Evolutionary conservation across 768 basidiomycete genomes (phyloP).

Genomic region (Trametes punicea): DNA sequence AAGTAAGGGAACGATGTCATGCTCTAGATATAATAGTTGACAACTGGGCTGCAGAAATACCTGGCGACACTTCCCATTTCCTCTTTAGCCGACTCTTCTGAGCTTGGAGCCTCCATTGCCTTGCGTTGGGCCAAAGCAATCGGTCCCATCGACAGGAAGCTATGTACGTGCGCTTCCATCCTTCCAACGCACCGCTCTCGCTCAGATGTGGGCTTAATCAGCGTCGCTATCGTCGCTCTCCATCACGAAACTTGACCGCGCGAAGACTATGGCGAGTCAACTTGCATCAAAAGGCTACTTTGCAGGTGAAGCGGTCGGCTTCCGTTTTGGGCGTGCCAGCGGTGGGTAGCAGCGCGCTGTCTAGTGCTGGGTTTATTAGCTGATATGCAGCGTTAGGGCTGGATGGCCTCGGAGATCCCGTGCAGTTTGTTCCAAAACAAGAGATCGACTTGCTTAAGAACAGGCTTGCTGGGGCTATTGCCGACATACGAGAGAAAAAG

Average conservation of each 20-base stretch:
- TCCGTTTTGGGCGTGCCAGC: slow-evolving; percentile 64
- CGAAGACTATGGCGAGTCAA: slow-evolving; percentile 79
- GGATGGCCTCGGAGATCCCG: slow-evolving; percentile 3
- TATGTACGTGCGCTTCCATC: slow-evolving; percentile 48
- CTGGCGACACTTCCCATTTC: slow-evolving; percentile 70
- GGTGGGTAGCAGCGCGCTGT: slow-evolving; percentile 39
- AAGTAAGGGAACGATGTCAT: slow-evolving; percentile 45
- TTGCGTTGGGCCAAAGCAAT: slow-evolving; percentile 81
- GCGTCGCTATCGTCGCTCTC: slow-evolving; percentile 54
- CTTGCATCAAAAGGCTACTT: slow-evolving; percentile 91
- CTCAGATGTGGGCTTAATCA: slow-evolving; percentile 24
- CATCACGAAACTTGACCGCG: slow-evolving; percentile 72
- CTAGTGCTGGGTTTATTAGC: neutral
- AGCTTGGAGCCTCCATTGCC: slow-evolving; percentile 89
- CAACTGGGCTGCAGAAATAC: slow-evolving; percentile 67
- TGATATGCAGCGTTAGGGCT: neutral
- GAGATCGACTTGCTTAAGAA: slow-evolving; percentile 66
- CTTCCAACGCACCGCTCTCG: neutral
- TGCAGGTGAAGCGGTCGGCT: slow-evolving; percentile 80
- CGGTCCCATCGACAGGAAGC: slow-evolving; percentile 70
- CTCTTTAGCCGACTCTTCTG: slow-evolving; percentile 70
- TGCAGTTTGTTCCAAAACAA: slow-evolving; percentile 46
- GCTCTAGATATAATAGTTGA: too few relatives aligned
- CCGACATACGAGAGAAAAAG: slow-evolving; percentile 67
- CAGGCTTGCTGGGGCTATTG: slow-evolving; percentile 63